These are phyloP conservation scores for Podospora appendiculata DNA, from an alignment of 495 filamentous ascomycete species.

Conservation along the genomic window DNA sequence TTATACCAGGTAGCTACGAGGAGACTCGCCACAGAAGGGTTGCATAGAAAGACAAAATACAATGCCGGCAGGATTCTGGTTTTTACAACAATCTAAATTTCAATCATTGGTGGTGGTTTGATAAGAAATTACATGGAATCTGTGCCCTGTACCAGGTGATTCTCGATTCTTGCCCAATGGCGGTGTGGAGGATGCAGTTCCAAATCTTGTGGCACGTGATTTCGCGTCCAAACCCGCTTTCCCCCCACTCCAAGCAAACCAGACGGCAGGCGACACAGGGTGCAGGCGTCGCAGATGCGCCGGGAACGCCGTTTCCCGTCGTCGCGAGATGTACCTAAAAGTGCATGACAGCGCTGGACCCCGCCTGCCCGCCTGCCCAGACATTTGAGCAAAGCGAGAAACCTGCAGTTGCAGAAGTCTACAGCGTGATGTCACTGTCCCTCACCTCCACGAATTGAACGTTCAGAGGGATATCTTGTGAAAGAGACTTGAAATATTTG, in stretches of 20 bases:
- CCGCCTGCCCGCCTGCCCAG: neutral
- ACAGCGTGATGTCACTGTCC: neutral
- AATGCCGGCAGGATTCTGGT: too few species aligned
- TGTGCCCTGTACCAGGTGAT: too few species aligned
- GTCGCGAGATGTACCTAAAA: neutral
- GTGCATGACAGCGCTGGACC: neutral
- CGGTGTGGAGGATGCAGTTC: neutral
- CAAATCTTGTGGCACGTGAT: constrained; percentile 11
- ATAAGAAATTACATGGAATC: neutral
- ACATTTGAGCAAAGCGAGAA: neutral
- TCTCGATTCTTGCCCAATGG: too few species aligned
- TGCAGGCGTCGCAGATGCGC: neutral
- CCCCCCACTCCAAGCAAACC: neutral
- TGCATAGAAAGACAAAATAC: too few species aligned
- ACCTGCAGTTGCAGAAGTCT: too few species aligned
- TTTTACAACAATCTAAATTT: too few species aligned
- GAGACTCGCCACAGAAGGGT: too few species aligned
- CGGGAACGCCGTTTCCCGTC: constrained; percentile 4
- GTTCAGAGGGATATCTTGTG: neutral
- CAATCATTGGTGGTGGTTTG: neutral
- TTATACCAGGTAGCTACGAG: too few species aligned
- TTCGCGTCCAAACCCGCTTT: constrained; percentile 12
- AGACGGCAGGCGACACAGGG: constrained; percentile 1
- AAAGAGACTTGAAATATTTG: neutral
- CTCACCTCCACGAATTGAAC: neutral